Base-by-base conservation (phyloP, 2,329 filamentous ascomycete genomes). In the Immersiporthe knoxdaviesiana region DNA sequence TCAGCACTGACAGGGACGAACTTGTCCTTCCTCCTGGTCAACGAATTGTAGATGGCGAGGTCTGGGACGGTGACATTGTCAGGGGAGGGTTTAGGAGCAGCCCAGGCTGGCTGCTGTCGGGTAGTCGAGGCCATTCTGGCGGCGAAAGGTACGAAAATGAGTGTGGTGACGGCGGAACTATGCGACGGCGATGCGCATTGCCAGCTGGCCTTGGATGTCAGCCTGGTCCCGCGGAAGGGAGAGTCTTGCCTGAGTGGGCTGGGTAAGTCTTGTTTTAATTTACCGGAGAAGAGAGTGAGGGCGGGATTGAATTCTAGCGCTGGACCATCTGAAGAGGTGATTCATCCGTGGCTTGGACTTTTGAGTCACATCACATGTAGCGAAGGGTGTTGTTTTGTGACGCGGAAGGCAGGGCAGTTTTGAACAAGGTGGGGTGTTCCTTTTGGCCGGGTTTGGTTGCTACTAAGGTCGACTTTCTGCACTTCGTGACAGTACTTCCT, bases 1-100 rank as follows among this genome's bases (percentile, higher is more conserved):
- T 85, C 83, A 21, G 72, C 67, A 76, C 94, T 89, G 62, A 92
- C 67, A 18, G 68, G 54, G 2, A 71, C 68, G 35, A 71, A 71
- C 61, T 67, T 69, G 65, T 70, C 67, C 68, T 69, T 68, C n/a
- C 60, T 52, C 37, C 65, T 52, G 35, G 70, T 70, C 62, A 71
- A 62, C 32, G 70, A 71, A 35, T 71, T 71, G 68, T 70, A 68
- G 47, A 71, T 63, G 7, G 59, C 39, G 6, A 71, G 67, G 63
- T 69, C 24, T 64, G 69, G 67, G 7, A 70, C 16, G 37, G 54
- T 63, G 52, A 66, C 52, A 18, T 61, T 52, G 39, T 61, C 67
- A 60, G 67, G 41, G 44, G 47, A 63, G 35, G 66, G 59, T 37
- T 71, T 68, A 21, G 69, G 69, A 21, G 69, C 66, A 41, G 41